These are phyloP conservation scores for Talaromyces proteolyticus DNA, from an alignment of 495 filamentous ascomycete species.

Conservation along the genomic window DNA sequence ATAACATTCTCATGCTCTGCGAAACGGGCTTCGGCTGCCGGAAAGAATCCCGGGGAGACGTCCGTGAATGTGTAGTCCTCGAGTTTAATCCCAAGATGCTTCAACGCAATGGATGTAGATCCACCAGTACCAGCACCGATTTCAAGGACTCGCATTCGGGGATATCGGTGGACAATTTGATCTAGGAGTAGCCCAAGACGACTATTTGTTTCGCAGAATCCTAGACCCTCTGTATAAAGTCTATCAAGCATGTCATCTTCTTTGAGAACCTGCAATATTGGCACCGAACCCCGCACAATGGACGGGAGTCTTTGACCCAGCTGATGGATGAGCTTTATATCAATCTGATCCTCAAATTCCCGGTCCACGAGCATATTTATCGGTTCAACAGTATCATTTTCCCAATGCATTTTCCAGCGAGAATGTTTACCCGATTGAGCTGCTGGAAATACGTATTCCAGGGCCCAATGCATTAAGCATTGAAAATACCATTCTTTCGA, in stretches of 20 bases:
- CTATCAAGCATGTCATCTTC: conserved; percentile 28
- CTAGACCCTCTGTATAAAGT: conserved; percentile 27
- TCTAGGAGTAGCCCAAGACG: conserved; percentile 14
- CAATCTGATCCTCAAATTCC: conserved; percentile 8
- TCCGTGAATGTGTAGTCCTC: conserved; percentile 38
- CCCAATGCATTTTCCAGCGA: not conserved
- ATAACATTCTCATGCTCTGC: conserved; percentile 17
- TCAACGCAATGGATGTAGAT: not conserved
- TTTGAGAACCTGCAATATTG: conserved; percentile 35
- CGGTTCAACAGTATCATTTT: not conserved
- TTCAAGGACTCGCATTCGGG: conserved; percentile 25
- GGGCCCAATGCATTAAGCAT: not conserved
- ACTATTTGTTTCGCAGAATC: conserved; percentile 14
- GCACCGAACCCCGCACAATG: conserved; percentile 31
- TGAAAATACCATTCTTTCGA: not conserved
- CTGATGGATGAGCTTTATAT: conserved; percentile 15
- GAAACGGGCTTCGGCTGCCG: conserved; percentile 10
- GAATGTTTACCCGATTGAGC: not conserved
- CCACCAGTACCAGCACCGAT: conserved; percentile 28
- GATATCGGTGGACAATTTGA: conserved; percentile 29
- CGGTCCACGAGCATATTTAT: not conserved
- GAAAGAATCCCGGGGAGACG: conserved; percentile 36
- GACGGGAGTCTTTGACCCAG: conserved; percentile 30
- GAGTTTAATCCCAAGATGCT: not conserved
- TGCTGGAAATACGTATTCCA: not conserved